Base-by-base conservation (phyloP, 495 filamentous ascomycete species). In the Venustampulla echinocandica region DNA sequence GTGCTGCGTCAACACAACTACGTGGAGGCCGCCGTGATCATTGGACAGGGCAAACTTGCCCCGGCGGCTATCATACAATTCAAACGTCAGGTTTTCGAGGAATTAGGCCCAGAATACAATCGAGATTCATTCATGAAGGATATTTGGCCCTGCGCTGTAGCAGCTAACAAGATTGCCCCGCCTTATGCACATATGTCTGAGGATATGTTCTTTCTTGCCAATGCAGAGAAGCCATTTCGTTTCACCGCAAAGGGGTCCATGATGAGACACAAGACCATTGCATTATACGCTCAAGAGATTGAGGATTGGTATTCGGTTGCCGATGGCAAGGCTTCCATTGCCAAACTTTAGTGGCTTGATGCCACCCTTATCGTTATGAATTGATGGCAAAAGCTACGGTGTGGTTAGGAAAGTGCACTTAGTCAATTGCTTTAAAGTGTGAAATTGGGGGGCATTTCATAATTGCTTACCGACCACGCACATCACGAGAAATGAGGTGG, bases 1-100 rank as follows among this genome's bases (percentile, higher is more conserved):
- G 63, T 57, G 4, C 42, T 80, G 7, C 27, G 27, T 13, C 27
- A 30, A 6, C 6, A 30, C 13, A 6, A 30, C 13, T 6, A 30
- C 27, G 13, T 30, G 6, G 27, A 6, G 6, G 27, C 27, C 13
- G 27, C 27, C 6, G 7, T 30, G 6, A 13, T 30, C 13, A 13
- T 30, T 13, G 27, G 27, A 6, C 13, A 30, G 27, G 27, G 27
- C 6, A 6, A 30, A 6, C 27, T 30, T 13, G 27, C 27, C 13
- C 27, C 27, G 6, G 27, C 27, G 6, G 6, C 13, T 6, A 30
- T 30, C 13, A 13, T 30, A 13, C 7, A 30, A 30, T 13, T 30
- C 7, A 30, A 30, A 30, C 6, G 27, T 30, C 13, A 13, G 13
- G 13, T 30, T 13, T 6, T 7, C 27, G 27, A 30, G 27, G 27